Percentiles rank a stretch among this genome's conserved stretches.
phyloP scores from a whole-genome alignment of 176 grass and related monocot species.

The Triticum urartu region DNA sequence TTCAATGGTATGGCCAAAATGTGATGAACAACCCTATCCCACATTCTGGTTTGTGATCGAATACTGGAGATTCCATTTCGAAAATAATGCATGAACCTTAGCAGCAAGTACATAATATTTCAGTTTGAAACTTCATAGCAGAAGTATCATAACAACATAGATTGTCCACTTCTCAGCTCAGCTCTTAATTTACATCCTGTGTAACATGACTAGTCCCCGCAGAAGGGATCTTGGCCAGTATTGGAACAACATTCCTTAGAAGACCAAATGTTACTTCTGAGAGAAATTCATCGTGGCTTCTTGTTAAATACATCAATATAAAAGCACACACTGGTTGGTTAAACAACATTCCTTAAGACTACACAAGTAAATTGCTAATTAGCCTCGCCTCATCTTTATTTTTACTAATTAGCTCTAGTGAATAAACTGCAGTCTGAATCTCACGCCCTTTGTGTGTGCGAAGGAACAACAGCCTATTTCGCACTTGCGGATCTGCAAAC shows the following conservation, averaged over 20 bases:
- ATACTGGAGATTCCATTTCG: background rate
- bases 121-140: background rate
- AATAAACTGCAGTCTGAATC: background rate
- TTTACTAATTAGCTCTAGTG: background rate
- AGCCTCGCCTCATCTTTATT: background rate
- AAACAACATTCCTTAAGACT: background rate
- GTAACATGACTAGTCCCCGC: background rate
- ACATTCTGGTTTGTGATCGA: background rate
- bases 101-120: background rate
- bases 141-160: background rate
- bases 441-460: background rate
- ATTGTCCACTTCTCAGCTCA: background rate
- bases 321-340: background rate
- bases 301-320: background rate
- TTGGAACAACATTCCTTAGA: background rate
- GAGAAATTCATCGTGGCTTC: background rate
- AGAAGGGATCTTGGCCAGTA: background rate
- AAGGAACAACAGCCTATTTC: background rate
- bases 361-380: background rate
- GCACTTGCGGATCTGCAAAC: background rate
- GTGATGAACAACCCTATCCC: background rate
- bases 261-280: background rate
- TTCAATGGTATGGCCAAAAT: background rate
- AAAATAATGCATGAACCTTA: background rate
- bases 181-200: background rate